These are phyloP conservation scores for Phytomonas sp. DNA, from an alignment of 208 protist genomes.

Conservation along the genomic window DNA sequence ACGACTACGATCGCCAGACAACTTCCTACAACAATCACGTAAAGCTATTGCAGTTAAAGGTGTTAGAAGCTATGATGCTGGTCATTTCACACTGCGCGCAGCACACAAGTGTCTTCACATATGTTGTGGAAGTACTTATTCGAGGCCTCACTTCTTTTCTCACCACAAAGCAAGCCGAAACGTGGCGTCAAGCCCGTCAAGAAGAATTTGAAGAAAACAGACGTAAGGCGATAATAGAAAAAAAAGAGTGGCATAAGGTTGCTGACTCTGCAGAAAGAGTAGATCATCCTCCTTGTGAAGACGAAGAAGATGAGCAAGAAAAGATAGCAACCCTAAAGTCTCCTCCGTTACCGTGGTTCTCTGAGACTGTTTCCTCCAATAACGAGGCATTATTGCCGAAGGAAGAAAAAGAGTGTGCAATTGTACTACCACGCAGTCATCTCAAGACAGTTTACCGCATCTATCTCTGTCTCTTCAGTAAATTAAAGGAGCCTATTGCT, in stretches of 20 bases:
- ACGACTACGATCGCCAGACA: constrained; percentile 59
- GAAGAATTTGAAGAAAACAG: constrained; percentile 15
- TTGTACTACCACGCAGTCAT: constrained; percentile 63
- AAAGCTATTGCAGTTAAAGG: constrained; percentile 47
- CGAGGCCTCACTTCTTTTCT: constrained; percentile 62
- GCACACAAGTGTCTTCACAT: constrained; percentile 23
- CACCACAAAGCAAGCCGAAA: constrained; percentile 38
- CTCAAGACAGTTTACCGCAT: constrained; percentile 75
- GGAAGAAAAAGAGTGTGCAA: constrained; percentile 1
- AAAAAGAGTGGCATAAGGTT: background rate
- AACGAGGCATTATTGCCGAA: background rate
- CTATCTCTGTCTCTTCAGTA: constrained; percentile 59
- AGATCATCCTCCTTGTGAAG: background rate
- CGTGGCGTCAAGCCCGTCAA: constrained; percentile 26
- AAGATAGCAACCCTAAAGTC: background rate
- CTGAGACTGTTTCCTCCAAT: background rate
- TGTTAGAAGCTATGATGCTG: constrained; percentile 41
- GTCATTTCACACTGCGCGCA: constrained; percentile 48
- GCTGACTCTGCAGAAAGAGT: background rate
- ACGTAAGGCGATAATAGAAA: constrained; percentile 5
- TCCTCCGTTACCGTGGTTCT: background rate
- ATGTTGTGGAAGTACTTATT: constrained; percentile 42
- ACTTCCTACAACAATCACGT: constrained; percentile 58
- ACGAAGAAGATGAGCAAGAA: background rate
- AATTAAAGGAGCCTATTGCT: constrained; percentile 68